These are phyloP conservation scores for Syzygium aqueum DNA, from an alignment of 345 rosid genomes.

Conservation along the genomic window DNA sequence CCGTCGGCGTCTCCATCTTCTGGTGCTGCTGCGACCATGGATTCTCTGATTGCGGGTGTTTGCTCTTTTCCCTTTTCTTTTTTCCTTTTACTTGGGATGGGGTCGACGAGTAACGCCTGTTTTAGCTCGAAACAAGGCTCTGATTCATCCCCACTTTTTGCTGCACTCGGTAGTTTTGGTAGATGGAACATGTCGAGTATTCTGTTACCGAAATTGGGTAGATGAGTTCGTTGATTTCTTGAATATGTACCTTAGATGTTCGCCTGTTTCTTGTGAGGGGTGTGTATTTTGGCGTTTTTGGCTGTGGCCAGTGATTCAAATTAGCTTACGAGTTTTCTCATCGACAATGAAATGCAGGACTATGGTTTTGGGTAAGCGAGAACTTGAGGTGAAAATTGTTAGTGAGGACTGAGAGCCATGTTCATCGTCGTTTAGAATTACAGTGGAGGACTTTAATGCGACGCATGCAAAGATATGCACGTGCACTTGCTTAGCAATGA, in stretches of 20 bases:
- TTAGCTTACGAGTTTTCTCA: neutral
- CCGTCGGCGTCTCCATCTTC: neutral
- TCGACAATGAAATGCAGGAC: neutral
- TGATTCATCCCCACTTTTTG: neutral
- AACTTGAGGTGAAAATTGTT: neutral
- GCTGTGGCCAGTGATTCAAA: neutral
- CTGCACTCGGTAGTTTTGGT: neutral
- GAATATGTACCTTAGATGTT: neutral
- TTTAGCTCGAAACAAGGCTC: neutral
- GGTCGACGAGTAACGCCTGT: neutral
- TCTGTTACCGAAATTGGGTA: neutral
- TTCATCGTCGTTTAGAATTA: neutral
- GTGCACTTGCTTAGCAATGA: neutral
- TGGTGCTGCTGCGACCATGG: constrained; percentile 26
- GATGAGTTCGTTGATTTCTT: neutral
- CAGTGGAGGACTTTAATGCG: neutral
- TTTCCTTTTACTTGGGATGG: neutral
- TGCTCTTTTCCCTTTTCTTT: neutral
- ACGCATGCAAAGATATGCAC: neutral
- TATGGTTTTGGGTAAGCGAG: neutral
- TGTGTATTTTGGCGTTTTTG: neutral
- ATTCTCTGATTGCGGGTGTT: constrained; percentile 48
- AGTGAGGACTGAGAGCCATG: neutral
- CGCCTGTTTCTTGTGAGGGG: neutral
- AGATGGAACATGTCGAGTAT: neutral